These are phyloP conservation scores for Dendrobium chrysotoxum DNA, from an alignment of 106 monocot species.

Conservation along the genomic window DNA sequence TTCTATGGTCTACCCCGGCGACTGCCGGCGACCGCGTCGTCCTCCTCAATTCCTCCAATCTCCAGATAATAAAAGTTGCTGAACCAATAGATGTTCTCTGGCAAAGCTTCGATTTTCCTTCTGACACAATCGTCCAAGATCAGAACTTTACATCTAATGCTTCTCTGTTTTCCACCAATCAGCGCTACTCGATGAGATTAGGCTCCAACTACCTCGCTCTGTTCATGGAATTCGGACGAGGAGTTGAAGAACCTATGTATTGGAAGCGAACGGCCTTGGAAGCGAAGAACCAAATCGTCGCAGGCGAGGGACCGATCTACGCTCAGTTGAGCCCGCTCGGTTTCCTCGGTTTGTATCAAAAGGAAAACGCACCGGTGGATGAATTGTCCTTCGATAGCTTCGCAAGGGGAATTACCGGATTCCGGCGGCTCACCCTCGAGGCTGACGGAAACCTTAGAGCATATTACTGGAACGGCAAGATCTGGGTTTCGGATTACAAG, in stretches of 20 bases:
- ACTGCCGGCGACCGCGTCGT: conserved; percentile 28
- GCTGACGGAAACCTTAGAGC: conserved; percentile 58
- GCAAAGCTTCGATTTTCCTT: conserved; percentile 73
- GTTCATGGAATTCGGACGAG: conserved; percentile 19
- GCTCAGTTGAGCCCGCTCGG: conserved; percentile 44
- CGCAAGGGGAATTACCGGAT: conserved; percentile 25
- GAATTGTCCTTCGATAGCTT: conserved; percentile 66
- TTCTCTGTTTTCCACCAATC: conserved; percentile 34
- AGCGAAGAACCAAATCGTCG: conserved; percentile 42
- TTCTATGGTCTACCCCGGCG: conserved; percentile 21
- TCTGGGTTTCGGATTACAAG: conserved; percentile 34
- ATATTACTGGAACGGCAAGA: conserved; percentile 47
- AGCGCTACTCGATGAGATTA: conserved; percentile 37
- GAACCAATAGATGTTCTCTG: conserved; percentile 20
- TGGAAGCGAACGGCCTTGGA: conserved; percentile 61
- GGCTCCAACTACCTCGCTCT: conserved; percentile 39
- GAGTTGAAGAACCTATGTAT: conserved; percentile 31
- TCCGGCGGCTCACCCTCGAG: conserved; percentile 78
- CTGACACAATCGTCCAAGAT: conserved; percentile 52
- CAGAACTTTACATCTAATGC: conserved; percentile 62
- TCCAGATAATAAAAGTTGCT: conserved; percentile 39
- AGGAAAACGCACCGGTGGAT: conserved; percentile 42
- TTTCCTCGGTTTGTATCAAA: conserved; percentile 77
- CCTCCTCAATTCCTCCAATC: conserved; percentile 77
- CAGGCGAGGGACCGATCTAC: conserved; percentile 46